A percentile compares a stretch with the other conserved stretches of the same genome.
phyloP scores from a whole-genome alignment of 1,284 basidiomycete genomes.

The Chalciporus sp. region DNA sequence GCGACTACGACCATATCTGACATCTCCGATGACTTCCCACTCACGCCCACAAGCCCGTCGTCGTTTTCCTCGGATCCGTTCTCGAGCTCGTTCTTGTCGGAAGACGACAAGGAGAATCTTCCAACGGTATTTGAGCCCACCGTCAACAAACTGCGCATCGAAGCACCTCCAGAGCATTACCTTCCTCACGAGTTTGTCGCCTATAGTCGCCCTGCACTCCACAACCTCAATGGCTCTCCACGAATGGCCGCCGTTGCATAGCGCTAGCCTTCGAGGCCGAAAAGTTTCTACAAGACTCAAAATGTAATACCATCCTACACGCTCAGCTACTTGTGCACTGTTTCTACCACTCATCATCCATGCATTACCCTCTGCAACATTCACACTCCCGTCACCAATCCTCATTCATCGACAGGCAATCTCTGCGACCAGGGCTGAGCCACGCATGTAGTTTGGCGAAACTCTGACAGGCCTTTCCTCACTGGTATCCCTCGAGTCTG shows the following conservation, averaged over 20 bases:
- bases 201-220: slow-evolving; percentile 72
- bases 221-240: slow-evolving; percentile 56
- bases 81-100: slow-evolving; percentile 52
- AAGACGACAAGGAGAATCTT: slow-evolving; percentile 80
- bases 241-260: slow-evolving; percentile 58
- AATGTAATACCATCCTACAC: slow-evolving; percentile 77
- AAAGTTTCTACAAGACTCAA: slow-evolving; percentile 47
- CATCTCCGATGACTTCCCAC: slow-evolving; percentile 77
- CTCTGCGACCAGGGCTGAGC: slow-evolving; percentile 35
- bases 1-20: slow-evolving; percentile 72
- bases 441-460: slow-evolving; percentile 23
- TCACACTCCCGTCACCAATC: slow-evolving; percentile 52
- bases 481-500: slow-evolving; percentile 34
- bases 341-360: slow-evolving; percentile 71
- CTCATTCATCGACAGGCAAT: slow-evolving; percentile 48
- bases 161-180: slow-evolving; percentile 70
- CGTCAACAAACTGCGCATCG: slow-evolving; percentile 68
- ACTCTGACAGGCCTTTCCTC: slow-evolving; percentile 19
- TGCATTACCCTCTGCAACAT: slow-evolving; percentile 72
- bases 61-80: slow-evolving; percentile 56
- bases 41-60: slow-evolving; percentile 73
- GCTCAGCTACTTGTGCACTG: slow-evolving; percentile 56
- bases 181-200: slow-evolving; percentile 77
- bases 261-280: slow-evolving; percentile 17
- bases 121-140: slow-evolving; percentile 68